Conservation (phyloP, 1,139 yeast genomes). For the Lodderomyces beijingensis region DNA sequence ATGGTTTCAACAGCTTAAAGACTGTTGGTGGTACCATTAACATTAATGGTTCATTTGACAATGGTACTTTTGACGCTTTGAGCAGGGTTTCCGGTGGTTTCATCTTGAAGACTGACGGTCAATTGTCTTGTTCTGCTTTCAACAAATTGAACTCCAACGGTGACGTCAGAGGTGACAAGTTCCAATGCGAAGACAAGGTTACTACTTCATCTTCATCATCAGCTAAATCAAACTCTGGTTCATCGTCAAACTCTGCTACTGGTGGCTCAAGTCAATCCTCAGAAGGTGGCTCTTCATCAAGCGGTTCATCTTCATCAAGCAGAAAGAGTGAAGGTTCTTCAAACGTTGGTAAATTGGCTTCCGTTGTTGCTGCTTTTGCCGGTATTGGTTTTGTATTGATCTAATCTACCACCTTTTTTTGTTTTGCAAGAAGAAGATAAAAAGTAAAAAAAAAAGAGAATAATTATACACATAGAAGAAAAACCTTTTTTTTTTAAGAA, state of each 20-base stretch:
- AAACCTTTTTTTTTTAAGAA: too few relatives aligned
- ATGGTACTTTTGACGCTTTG: constrained; percentile 71
- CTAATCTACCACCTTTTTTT: too few relatives aligned
- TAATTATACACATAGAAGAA: too few relatives aligned
- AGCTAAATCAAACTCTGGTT: constrained; percentile 30
- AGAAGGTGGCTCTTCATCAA: constrained; percentile 15
- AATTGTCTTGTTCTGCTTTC: constrained; percentile 77
- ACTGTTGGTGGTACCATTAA: constrained; percentile 85
- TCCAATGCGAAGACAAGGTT: constrained; percentile 72
- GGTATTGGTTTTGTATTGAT: constrained; percentile 63
- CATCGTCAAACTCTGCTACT: constrained; percentile 25
- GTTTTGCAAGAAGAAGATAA: too few relatives aligned
- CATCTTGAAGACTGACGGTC: constrained; percentile 60
- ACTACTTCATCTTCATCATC: constrained; percentile 44
- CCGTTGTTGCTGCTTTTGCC: constrained; percentile 56
- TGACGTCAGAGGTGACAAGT: constrained; percentile 85
- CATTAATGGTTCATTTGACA: constrained; percentile 73
- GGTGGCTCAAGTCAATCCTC: constrained; percentile 24
- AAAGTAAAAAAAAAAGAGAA: too few relatives aligned
- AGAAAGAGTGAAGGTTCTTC: constrained; percentile 25
- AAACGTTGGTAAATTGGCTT: constrained; percentile 38
- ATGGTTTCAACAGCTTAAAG: constrained; percentile 70
- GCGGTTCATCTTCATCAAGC: constrained; percentile 18
- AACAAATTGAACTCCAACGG: constrained; percentile 64
- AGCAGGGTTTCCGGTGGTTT: constrained; percentile 89